Base-by-base conservation (phyloP, 169 alveolate genomes). In the Cryptosporidium felis region DNA sequence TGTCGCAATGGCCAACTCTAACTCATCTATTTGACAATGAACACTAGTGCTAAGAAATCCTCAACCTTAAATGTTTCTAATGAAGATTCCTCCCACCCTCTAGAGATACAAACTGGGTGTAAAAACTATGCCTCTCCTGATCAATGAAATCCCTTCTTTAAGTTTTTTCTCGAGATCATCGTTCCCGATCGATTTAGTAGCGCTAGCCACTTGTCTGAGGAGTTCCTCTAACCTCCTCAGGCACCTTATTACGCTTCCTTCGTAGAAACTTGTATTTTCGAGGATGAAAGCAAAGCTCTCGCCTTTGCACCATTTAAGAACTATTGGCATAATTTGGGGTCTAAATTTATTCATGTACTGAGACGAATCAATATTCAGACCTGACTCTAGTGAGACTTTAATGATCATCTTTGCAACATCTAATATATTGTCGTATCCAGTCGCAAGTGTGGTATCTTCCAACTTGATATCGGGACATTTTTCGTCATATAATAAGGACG, bases 91-190 rank as follows among this genome's bases (percentile, higher is more conserved):
- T n/a, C n/a, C n/a, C n/a, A n/a, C n/a, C n/a, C n/a, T n/a, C 46
- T 80, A 93, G 18, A 94, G 88, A 90, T 97, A 97, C 80, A 98
- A 94, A 60, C 99, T 95, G 9, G 99, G 98, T 8, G 99, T 97
- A 91, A 97, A 98, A 38, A 98, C 98, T 56, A 98, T 97, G 42
- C 99, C 99, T 63, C 99, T 96, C 90, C 97, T 96, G 16, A 98
- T 93, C 60, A 95, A 94, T 41, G 92, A 89, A 42, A 95, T 91
- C n/a, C 98, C 97, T 56, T 95, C 95, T 60, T 95, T 93, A 66
- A 97, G 95, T 89, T 93, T 96, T 44, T 88, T 93, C 85, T 96
- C 98, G 93, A 97, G 92, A 80, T 95, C 96, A 74, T 92, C 94
- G 90, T 97, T 96, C 89, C 99, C 99, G 23, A 98, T 95, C 63